These are phyloP conservation scores for Picea abies DNA, from an alignment of 83 land plant genomes.

Conservation along the genomic window DNA sequence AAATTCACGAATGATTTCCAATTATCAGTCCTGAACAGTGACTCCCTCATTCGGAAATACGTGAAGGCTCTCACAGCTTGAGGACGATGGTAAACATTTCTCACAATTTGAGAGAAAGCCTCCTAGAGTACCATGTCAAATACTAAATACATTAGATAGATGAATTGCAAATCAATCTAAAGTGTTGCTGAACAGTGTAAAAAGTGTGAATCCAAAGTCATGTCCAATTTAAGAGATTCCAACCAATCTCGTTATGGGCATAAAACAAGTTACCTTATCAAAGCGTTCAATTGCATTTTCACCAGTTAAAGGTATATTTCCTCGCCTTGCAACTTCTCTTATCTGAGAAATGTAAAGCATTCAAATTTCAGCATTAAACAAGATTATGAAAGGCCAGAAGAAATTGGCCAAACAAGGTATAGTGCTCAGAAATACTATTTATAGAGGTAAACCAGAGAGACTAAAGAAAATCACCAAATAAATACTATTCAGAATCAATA, in stretches of 20 bases:
- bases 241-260: background rate
- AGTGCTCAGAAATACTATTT: background rate
- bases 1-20: constrained; percentile 37
- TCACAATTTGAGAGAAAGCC: constrained; percentile 29
- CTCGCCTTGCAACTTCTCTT: constrained; percentile 22
- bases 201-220: background rate
- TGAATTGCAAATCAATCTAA: background rate
- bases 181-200: background rate
- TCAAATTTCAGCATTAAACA: background rate
- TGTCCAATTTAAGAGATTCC: background rate
- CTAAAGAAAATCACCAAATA: background rate
- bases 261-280: constrained; percentile 29
- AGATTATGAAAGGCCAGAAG: background rate
- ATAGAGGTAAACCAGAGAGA: background rate
- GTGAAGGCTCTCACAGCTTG: constrained; percentile 30
- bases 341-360: constrained; percentile 15
- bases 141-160: background rate
- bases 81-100: constrained; percentile 22
- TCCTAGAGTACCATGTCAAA: constrained; percentile 20
- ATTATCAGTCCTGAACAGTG: constrained; percentile 26
- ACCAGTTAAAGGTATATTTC: constrained; percentile 26
- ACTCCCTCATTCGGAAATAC: constrained; percentile 31
- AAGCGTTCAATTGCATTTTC: constrained; percentile 29
- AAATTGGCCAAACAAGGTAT: background rate
- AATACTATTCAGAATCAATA: background rate